A percentile compares a stretch with the other conserved stretches of the same genome.
Conservation (phyloP, 345 rosid genomes). For the Euphorbia pulcherrima region DNA sequence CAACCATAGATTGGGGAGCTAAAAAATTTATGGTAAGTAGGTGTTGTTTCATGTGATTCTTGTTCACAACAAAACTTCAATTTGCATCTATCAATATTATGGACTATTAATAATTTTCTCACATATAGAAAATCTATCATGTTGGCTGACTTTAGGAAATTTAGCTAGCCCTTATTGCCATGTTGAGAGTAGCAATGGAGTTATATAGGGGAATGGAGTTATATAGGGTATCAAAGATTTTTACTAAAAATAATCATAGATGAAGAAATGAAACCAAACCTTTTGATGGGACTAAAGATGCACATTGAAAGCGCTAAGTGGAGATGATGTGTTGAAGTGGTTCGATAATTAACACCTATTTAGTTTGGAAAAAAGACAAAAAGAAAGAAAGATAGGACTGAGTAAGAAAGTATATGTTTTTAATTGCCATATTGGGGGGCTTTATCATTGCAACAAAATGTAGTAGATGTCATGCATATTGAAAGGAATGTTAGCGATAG, state of each 20-base stretch:
- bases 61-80: background rate
- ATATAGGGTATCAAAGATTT: background rate
- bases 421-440: too few species aligned
- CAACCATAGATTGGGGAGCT: background rate
- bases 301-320: background rate
- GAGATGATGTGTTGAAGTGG: background rate
- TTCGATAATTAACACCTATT: background rate
- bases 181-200: background rate
- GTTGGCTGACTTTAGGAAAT: background rate
- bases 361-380: background rate
- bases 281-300: background rate
- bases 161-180: background rate
- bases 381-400: background rate
- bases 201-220: background rate
- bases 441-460: too few species aligned
- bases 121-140: background rate
- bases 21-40: background rate
- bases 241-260: background rate
- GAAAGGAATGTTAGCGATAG: background rate
- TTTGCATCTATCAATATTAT: background rate
- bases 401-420: too few species aligned
- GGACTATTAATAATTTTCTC: background rate
- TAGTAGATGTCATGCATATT: too few species aligned
- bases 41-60: background rate
- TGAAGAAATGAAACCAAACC: background rate